A percentile compares a stretch with the other conserved stretches of the same genome.
These are phyloP conservation scores for Cryptococcus jaspeensis DNA, from an alignment of 1,284 basidiomycete genomes.

Conservation along the genomic window DNA sequence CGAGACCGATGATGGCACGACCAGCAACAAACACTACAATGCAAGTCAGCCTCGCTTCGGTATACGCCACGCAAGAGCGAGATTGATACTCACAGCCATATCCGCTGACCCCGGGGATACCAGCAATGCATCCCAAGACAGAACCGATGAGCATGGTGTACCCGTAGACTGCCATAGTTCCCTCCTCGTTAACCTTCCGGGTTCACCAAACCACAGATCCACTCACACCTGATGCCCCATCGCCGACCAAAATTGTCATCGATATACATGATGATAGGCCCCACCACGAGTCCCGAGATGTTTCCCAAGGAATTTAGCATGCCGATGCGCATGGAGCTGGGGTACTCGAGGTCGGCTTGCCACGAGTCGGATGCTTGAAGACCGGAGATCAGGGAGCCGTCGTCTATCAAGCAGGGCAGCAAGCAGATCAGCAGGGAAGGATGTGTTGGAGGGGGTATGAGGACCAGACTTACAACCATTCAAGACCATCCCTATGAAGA, in stretches of 20 bases:
- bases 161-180: slow-evolving; percentile 45
- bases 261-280: slow-evolving; percentile 49
- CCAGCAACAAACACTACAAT: slow-evolving; percentile 44
- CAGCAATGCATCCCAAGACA: slow-evolving; percentile 47
- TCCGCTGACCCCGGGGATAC: slow-evolving; percentile 40
- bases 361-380: slow-evolving; percentile 50
- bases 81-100: slow-evolving; percentile 38
- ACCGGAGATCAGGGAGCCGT: slow-evolving; percentile 50
- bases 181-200: no score
- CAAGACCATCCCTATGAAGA: slow-evolving; percentile 52
- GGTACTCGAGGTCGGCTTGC: slow-evolving; percentile 47
- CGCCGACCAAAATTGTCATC: slow-evolving; percentile 47
- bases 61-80: neutral
- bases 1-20: slow-evolving; percentile 49
- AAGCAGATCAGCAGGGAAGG: neutral
- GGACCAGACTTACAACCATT: slow-evolving; percentile 46
- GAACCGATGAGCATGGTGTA: slow-evolving; percentile 46
- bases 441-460: slow-evolving; percentile 5
- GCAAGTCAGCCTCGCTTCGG: no score
- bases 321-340: slow-evolving; percentile 39
- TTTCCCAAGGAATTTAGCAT: slow-evolving; percentile 48
- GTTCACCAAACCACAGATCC: no score
- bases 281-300: slow-evolving; percentile 47
- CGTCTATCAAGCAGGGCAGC: slow-evolving; percentile 31
- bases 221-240: slow-evolving; percentile 52